Evolutionary conservation across 2,329 filamentous ascomycete genomes (phyloP).

Genomic region (Ophiostoma ips): DNA sequence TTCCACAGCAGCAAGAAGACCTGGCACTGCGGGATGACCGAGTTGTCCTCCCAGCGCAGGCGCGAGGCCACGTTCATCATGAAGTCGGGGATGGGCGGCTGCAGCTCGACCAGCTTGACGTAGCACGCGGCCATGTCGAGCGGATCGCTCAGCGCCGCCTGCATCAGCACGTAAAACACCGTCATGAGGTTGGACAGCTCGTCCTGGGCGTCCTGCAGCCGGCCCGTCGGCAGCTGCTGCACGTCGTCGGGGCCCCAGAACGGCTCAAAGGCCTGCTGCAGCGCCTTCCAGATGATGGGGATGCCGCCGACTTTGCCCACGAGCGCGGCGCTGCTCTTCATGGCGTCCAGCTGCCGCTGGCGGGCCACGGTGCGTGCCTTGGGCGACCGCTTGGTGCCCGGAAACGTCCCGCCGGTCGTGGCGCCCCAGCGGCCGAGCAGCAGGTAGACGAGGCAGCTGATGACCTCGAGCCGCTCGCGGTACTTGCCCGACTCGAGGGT

Average conservation of each 20-base stretch:
- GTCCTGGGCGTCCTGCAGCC: conserved; percentile 39
- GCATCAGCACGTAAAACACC: conserved; percentile 28
- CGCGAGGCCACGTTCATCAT: conserved; percentile 56
- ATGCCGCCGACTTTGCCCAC: conserved; percentile 38
- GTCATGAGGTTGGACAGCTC: conserved; percentile 17
- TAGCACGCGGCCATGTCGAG: conserved; percentile 33
- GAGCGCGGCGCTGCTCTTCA: conserved; percentile 39
- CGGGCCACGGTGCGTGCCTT: conserved; percentile 37
- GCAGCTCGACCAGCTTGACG: conserved; percentile 33
- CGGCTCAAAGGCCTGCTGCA: conserved; percentile 35
- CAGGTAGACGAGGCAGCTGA: conserved; percentile 46
- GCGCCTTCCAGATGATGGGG: conserved; percentile 35
- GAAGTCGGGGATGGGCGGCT: conserved; percentile 56
- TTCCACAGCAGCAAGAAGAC: conserved; percentile 85
- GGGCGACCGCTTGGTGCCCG: conserved; percentile 25
- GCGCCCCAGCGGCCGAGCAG: conserved; percentile 57
- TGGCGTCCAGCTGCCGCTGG: conserved; percentile 42
- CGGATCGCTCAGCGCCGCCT: conserved; percentile 39
- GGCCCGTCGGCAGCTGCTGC: conserved; percentile 24
- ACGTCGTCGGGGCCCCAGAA: conserved; percentile 36
- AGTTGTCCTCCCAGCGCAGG: conserved; percentile 60
- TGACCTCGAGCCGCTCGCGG: conserved; percentile 32
- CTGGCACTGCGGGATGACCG: conserved; percentile 46
- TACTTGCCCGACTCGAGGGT: conserved; percentile 25
- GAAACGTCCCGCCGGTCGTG: conserved; percentile 38